phyloP scores from a whole-genome alignment of 208 protist species.

The Crithidia expoeki region DNA sequence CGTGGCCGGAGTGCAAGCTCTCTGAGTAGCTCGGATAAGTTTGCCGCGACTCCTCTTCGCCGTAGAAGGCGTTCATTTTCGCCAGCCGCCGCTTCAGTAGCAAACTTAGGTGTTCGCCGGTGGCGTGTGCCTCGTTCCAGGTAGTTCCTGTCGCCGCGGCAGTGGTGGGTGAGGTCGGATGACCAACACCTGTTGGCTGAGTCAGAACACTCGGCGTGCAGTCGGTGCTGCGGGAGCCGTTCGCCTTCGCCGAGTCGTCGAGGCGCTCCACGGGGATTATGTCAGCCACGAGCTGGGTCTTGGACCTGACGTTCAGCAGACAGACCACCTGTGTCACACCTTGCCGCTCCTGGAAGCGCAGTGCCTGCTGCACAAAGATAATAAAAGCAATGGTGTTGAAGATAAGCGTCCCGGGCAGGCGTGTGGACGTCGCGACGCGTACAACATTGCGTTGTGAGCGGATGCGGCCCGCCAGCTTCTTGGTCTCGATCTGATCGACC shows the following conservation, averaged over 20 bases:
- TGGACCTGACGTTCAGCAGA: conserved; percentile 42
- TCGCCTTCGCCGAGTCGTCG: not conserved
- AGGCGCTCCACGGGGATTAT: conserved; percentile 36
- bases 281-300: conserved; percentile 46
- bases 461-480: conserved; percentile 47
- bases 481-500: conserved; percentile 43
- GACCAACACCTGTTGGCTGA: not conserved
- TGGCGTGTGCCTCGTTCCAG: not conserved
- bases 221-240: conserved; percentile 7
- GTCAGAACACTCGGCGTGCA: not conserved
- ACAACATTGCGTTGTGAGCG: conserved; percentile 46
- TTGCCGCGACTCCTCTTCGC: conserved; percentile 32
- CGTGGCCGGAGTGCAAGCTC: conserved; percentile 4
- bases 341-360: conserved; percentile 37
- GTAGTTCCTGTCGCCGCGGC: not conserved
- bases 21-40: conserved; percentile 3
- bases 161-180: not conserved
- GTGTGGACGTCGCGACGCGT: conserved; percentile 39
- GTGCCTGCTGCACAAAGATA: conserved; percentile 60
- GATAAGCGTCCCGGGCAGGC: conserved; percentile 53
- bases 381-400: conserved; percentile 70
- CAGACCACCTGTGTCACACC: conserved; percentile 37
- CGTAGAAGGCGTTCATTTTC: conserved; percentile 32
- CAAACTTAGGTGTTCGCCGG: not conserved
- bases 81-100: conserved; percentile 21